Evolutionary conservation across 495 filamentous ascomycete genomes (phyloP).

Genomic region (Podospora tetraspora): DNA sequence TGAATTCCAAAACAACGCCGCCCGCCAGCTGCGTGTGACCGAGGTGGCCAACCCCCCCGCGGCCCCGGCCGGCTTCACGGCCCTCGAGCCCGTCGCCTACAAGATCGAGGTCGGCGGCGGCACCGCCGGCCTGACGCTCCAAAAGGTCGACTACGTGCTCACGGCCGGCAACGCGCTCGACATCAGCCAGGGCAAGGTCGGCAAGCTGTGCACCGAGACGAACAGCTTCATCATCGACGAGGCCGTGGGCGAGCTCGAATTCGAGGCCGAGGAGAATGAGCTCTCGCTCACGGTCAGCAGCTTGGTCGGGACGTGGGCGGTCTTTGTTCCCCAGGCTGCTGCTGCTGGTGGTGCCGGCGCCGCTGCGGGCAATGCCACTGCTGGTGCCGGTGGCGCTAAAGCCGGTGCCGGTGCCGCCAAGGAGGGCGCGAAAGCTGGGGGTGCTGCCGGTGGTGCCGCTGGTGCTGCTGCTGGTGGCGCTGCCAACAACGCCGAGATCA

Average conservation of each 20-base stretch:
- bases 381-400: not conserved
- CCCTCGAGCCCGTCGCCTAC: conserved; percentile 34
- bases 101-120: conserved; percentile 29
- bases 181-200: conserved; percentile 29
- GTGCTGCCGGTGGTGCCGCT: not conserved
- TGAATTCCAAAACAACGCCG: conserved; percentile 32
- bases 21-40: conserved; percentile 28
- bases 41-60: conserved; percentile 33
- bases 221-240: conserved; percentile 33
- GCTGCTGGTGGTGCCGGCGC: conserved; percentile 12
- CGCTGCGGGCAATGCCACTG: conserved; percentile 6
- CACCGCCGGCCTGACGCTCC: conserved; percentile 27
- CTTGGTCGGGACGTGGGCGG: conserved; percentile 34
- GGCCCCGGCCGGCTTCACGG: conserved; percentile 31
- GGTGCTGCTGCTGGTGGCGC: not conserved
- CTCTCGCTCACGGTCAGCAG: conserved; percentile 29
- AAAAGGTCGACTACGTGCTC: conserved; percentile 39
- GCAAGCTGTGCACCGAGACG: conserved; percentile 30
- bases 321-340: conserved; percentile 31
- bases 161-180: conserved; percentile 28
- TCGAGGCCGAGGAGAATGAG: conserved; percentile 44
- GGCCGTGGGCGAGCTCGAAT: conserved; percentile 36
- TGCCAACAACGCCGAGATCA: conserved; percentile 5
- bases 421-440: too few species aligned
- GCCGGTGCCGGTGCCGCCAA: conserved; percentile 9